Base-by-base conservation (phyloP, 148 eudicot genomes). In the Cornus kousa region DNA sequence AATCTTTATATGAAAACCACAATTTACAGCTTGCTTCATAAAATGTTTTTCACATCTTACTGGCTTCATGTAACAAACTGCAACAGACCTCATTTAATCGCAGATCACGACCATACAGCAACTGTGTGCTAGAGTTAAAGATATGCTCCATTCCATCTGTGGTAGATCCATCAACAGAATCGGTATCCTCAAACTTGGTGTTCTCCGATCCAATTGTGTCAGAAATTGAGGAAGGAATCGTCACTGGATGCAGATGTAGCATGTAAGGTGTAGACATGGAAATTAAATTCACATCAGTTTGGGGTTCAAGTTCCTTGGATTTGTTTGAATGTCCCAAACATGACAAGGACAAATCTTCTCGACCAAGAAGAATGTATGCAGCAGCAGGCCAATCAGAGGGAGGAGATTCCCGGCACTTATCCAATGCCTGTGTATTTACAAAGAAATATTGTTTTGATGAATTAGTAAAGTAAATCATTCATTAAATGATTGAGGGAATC, bases 111-210 rank as follows among this genome's bases (percentile, higher is more conserved):
- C 99, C 98, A 84, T 86, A 97, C 19, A 92, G 92, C 87, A 97
- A 83, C 86, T 90, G 99, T 20, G 88, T 89, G 87, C 92, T 89
- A 83, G 98, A 87, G 78, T 91, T 94, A 80, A 92, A 97, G 74
- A 97, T 90, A 85, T 97, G 99, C 77, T 97, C 97, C 99, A 97
- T 97, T 66, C 99, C 99, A 89, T 97, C 99, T 17, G 74, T 77
- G 37, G 83, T 71, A 62, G 91, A 85, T 78, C 89, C 98, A 70
- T 97, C 96, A 80, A 85, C 86, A 82, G 88, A 81, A 85, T 94
- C 98, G 24, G 83, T 67, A 76, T 88, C 92, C 81, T 92, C 98
- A 64, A 86, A 73, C 88, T 90, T 97, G 48, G 77, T 60, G 83
- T 79, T 82, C 68, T 91, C 97, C 76, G 60, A 80, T 75, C 88